A percentile compares a stretch with the other conserved stretches of the same genome.
phyloP scores from a whole-genome alignment of 257 asterid genomes.

The Penstemon newberryi region DNA sequence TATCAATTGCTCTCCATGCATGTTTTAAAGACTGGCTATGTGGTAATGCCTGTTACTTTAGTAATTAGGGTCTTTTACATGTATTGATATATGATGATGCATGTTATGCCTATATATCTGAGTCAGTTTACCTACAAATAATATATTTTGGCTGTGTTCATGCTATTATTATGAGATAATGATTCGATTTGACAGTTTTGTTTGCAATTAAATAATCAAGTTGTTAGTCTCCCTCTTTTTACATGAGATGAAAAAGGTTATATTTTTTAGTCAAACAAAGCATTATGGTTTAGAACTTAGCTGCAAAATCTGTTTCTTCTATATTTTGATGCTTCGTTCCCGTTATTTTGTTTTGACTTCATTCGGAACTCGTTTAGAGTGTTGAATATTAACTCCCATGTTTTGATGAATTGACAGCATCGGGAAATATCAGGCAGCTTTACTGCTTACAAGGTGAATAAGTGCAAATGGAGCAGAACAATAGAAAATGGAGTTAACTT shows the following conservation, averaged over 20 bases:
- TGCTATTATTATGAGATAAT: not conserved
- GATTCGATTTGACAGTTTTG: not conserved
- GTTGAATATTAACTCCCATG: constrained; percentile 17
- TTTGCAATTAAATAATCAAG: not conserved
- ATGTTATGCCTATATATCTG: not conserved
- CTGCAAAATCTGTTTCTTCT: not conserved
- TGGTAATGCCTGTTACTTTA: constrained; percentile 46
- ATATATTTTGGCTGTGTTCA: not conserved
- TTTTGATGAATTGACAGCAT: constrained; percentile 53
- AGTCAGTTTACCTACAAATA: not conserved
- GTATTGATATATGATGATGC: constrained; percentile 2
- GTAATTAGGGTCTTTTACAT: not conserved
- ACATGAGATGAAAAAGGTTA: not conserved
- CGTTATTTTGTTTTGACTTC: too few species aligned
- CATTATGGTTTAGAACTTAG: not conserved
- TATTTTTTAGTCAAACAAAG: not conserved
- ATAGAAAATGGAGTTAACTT: not conserved
- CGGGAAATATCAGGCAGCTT: constrained; percentile 89
- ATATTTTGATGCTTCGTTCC: too few species aligned
- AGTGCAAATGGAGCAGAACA: constrained; percentile 20
- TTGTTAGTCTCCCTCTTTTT: not conserved
- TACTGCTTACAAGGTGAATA: constrained; percentile 82
- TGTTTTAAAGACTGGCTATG: constrained; percentile 95
- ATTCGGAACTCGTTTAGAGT: too few species aligned
- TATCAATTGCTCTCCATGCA: constrained; percentile 76